Evolutionary conservation across 2,329 filamentous ascomycete genomes (phyloP).

Genomic region (Pseudogymnoascus sp.): DNA sequence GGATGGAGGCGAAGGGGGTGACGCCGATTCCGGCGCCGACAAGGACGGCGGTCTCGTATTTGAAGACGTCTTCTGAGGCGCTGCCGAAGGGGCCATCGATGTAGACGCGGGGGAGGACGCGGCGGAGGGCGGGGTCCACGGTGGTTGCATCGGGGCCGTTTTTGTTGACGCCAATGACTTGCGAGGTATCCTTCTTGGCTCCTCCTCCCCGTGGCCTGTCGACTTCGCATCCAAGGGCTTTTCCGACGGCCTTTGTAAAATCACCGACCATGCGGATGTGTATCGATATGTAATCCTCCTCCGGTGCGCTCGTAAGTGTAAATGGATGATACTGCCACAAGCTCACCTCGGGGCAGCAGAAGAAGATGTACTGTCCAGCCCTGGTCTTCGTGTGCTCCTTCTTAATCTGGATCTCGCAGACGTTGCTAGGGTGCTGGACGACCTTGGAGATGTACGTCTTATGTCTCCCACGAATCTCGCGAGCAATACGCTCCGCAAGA

Average conservation of each 20-base stretch:
- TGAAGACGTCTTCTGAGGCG: slow-evolving; percentile 83
- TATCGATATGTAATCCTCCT: slow-evolving; percentile 85
- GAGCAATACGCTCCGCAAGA: slow-evolving; percentile 68
- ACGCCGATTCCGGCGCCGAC: slow-evolving; percentile 78
- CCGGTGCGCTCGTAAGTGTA: slow-evolving; percentile 76
- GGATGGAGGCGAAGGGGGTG: slow-evolving; percentile 78
- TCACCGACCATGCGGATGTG: slow-evolving; percentile 79
- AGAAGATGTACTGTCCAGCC: slow-evolving; percentile 81
- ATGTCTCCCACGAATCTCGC: slow-evolving; percentile 72
- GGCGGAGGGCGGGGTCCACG: slow-evolving; percentile 63
- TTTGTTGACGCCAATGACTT: slow-evolving; percentile 62
- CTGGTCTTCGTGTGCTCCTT: slow-evolving; percentile 77
- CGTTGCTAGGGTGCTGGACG: slow-evolving; percentile 81
- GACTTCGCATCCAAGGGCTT: slow-evolving; percentile 68
- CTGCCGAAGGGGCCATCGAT: slow-evolving; percentile 81
- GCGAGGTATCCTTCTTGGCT: slow-evolving; percentile 46
- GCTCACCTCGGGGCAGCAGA: slow-evolving; percentile 79
- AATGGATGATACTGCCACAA: slow-evolving; percentile 88
- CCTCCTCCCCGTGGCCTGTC: slow-evolving; percentile 46
- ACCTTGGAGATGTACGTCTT: slow-evolving; percentile 85
- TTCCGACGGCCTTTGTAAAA: slow-evolving; percentile 66
- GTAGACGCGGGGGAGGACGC: slow-evolving; percentile 72
- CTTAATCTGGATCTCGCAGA: slow-evolving; percentile 88
- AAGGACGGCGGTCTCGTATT: slow-evolving; percentile 74
- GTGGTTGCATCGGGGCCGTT: slow-evolving; percentile 41